Evolutionary conservation across 768 basidiomycete species (phyloP), one percentile per base, ranked within the genome.

Genomic region (Kwoniella heveanensis): DNA sequence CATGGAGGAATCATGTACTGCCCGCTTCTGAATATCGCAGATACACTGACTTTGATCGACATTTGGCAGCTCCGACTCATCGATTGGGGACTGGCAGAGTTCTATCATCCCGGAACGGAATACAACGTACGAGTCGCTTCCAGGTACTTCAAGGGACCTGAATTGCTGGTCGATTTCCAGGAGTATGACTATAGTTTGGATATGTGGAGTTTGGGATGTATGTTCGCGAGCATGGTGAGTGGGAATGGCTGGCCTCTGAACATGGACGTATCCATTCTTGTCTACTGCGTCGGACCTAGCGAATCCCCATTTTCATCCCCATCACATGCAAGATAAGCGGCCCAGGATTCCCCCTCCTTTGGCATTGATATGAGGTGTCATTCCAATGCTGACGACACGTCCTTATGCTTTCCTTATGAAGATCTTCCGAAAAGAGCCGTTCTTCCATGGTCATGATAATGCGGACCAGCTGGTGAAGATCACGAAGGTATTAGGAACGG

Each of bases 361-460:
- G n/a, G n/a, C n/a, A n/a, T n/a, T n/a, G n/a, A n/a, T n/a, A n/a
- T n/a, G 32, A 36, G 32, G 32, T 36, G 32, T 36, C n/a, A n/a
- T n/a, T n/a, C n/a, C n/a, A n/a, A n/a, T n/a, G n/a, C n/a, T n/a
- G n/a, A n/a, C n/a, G n/a, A n/a, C n/a, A n/a, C n/a, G n/a, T n/a
- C n/a, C n/a, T n/a, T n/a, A n/a, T n/a, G 7, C 26, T 21, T 9
- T 22, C 3, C 26, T 17, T 13, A 17, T 24, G 5, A 69, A 97
- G 94, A 97, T 98, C 74, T 97, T 98, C 86, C 88, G 95, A 71
- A 97, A 97, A 80, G 95, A 97, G 79, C 95, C 95, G 13, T 96
- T 97, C 83, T 98, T 98, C 86, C 95, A 98, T 75, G 95, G 95
- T 17, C 94, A 96, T 77, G 94, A 98, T 81, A 98, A 98, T 81